Conservation (phyloP, 768 basidiomycete genomes). For the Tulasnella sp. region DNA sequence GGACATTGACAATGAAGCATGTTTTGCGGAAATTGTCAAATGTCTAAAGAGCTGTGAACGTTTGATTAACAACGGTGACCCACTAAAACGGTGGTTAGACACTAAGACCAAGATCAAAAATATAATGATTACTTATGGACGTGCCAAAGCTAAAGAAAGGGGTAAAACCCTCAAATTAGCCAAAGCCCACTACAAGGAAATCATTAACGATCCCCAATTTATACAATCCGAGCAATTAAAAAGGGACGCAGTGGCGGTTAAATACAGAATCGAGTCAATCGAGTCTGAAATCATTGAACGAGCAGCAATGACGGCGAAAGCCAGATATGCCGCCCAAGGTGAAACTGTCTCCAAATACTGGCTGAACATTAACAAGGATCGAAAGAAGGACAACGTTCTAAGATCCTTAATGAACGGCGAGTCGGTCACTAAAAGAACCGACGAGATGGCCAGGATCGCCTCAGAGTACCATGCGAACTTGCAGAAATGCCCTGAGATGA, state of each 20-base stretch:
- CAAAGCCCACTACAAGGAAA: not conserved
- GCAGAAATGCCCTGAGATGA: not conserved
- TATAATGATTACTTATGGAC: not conserved
- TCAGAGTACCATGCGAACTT: not conserved
- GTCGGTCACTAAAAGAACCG: not conserved
- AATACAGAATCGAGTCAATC: not conserved
- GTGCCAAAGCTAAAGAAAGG: not conserved
- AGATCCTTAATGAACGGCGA: not conserved
- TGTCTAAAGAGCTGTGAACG: not conserved
- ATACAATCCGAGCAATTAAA: not conserved
- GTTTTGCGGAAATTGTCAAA: not conserved
- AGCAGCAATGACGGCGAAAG: not conserved
- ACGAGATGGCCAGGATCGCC: not conserved
- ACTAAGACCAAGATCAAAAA: not conserved
- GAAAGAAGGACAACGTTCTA: not conserved
- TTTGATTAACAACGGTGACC: not conserved
- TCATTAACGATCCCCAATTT: not conserved
- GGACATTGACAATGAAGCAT: not conserved
- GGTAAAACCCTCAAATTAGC: not conserved
- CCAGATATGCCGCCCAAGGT: not conserved
- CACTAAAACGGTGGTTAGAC: conserved; percentile 2
- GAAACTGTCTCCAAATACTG: conserved; percentile 6
- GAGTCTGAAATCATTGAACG: not conserved
- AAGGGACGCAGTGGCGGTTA: not conserved
- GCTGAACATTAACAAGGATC: not conserved